These are phyloP conservation scores for Suillus paluster DNA, from an alignment of 768 basidiomycete genomes.

Conservation along the genomic window DNA sequence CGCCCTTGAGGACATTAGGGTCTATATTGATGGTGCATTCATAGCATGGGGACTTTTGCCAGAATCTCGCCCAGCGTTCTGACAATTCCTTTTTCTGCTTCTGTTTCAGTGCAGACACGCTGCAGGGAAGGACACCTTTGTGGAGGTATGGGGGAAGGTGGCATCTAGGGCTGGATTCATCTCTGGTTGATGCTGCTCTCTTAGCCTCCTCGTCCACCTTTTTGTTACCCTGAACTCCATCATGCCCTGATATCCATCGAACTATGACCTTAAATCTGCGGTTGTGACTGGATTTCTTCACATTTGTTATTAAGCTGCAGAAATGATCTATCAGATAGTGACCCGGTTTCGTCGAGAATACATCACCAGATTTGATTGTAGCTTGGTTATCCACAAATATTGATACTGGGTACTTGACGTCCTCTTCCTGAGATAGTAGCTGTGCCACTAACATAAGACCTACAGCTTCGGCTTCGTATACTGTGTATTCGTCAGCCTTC, in stretches of 20 bases:
- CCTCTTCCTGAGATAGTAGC: not conserved
- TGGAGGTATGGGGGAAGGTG: constrained; percentile 1
- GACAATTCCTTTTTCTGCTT: not conserved
- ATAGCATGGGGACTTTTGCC: too few relatives aligned
- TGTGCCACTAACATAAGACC: constrained; percentile 20
- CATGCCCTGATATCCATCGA: constrained; percentile 10
- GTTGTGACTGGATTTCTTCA: too few relatives aligned
- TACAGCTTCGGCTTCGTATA: constrained; percentile 30
- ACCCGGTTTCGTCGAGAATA: not conserved
- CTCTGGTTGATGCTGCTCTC: constrained; percentile 10
- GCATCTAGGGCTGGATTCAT: not conserved
- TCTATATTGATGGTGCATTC: too few relatives aligned
- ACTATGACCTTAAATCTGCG: not conserved
- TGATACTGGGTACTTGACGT: not conserved
- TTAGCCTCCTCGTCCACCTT: constrained; percentile 5
- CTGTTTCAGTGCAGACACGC: constrained; percentile 14
- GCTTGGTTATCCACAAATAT: constrained; percentile 28
- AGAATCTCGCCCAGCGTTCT: not conserved
- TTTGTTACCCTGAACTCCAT: constrained; percentile 1
- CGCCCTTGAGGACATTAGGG: too few relatives aligned
- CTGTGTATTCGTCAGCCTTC: constrained; percentile 19
- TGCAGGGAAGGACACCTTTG: not conserved
- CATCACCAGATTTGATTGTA: constrained; percentile 28
- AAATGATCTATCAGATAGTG: constrained; percentile 9
- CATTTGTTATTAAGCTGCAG: not conserved